Conservation (phyloP, 805 yeast genomes). For the Ascoidea tarda region DNA sequence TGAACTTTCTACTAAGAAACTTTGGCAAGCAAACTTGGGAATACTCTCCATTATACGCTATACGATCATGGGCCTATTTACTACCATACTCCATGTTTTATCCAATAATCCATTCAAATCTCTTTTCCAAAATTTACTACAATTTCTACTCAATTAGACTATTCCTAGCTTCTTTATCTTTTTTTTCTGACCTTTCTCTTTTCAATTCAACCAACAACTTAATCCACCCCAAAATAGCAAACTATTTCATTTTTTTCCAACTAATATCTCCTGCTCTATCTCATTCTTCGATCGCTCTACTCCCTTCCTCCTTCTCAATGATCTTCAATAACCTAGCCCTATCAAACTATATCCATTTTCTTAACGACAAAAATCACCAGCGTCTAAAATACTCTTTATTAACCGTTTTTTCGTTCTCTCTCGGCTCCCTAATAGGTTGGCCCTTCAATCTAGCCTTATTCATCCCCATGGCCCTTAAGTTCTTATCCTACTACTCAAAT, state of each 20-base stretch:
- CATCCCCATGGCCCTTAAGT: slow-evolving; percentile 34
- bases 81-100: slow-evolving; percentile 23
- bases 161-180: slow-evolving; percentile 24
- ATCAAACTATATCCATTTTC: slow-evolving; percentile 21
- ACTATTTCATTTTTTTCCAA: slow-evolving; percentile 50
- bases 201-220: slow-evolving; percentile 14
- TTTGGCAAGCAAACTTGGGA: slow-evolving; percentile 97
- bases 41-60: slow-evolving; percentile 80
- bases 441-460: slow-evolving; percentile 66
- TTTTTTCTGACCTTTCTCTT: slow-evolving; percentile 39
- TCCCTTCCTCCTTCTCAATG: slow-evolving; percentile 76
- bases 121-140: slow-evolving; percentile 10
- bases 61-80: slow-evolving; percentile 74
- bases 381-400: slow-evolving; percentile 12
- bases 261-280: slow-evolving; percentile 68
- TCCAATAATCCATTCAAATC: background rate
- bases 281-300: slow-evolving; percentile 74
- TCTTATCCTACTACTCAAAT: too few relatives aligned
- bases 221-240: slow-evolving; percentile 27
- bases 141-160: slow-evolving; percentile 42
- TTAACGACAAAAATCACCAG: slow-evolving; percentile 10
- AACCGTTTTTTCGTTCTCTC: slow-evolving; percentile 28
- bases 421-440: slow-evolving; percentile 87
- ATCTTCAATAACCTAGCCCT: slow-evolving; percentile 31
- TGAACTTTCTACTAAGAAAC: slow-evolving; percentile 60